phyloP scores from a whole-genome alignment of 805 yeast species.

The Brettanomyces bruxellensis region DNA sequence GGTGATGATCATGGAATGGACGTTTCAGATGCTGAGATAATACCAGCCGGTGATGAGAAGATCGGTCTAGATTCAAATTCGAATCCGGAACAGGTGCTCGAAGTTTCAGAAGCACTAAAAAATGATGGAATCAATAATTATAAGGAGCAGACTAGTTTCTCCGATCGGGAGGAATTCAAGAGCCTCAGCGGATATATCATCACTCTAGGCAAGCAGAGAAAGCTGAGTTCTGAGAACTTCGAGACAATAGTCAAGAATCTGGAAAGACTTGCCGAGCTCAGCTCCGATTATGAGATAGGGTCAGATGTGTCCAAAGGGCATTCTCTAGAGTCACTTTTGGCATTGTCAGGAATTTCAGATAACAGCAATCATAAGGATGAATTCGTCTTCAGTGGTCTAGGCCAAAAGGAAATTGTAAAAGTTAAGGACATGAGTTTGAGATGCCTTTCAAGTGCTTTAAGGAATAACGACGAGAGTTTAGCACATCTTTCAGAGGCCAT shows the following conservation, averaged over 20 bases:
- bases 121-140: too few species aligned
- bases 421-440: slow-evolving; percentile 47
- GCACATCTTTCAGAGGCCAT: slow-evolving; percentile 10
- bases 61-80: too few species aligned
- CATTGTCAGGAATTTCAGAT: slow-evolving; percentile 19
- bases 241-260: slow-evolving; percentile 16
- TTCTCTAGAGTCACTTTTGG: slow-evolving; percentile 23
- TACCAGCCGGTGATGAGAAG: neutral
- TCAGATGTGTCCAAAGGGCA: slow-evolving; percentile 28
- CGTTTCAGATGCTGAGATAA: slow-evolving; percentile 12
- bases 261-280: slow-evolving; percentile 43
- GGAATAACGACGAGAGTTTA: slow-evolving; percentile 55
- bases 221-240: neutral
- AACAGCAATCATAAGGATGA: neutral
- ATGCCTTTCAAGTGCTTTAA: slow-evolving; percentile 54
- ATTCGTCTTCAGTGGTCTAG: slow-evolving; percentile 2
- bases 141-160: too few species aligned
- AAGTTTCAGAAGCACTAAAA: too few species aligned
- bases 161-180: too few species aligned
- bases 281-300: slow-evolving; percentile 63
- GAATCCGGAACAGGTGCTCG: too few species aligned
- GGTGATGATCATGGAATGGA: neutral
- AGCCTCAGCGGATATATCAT: too few species aligned
- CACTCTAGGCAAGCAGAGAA: too few species aligned
- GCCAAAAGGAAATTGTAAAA: slow-evolving; percentile 6